Percentiles rank a stretch among this genome's conserved stretches.
Evolutionary conservation across 2,329 filamentous ascomycete genomes (phyloP).

Genomic region (Pyricularia pennisetigena): DNA sequence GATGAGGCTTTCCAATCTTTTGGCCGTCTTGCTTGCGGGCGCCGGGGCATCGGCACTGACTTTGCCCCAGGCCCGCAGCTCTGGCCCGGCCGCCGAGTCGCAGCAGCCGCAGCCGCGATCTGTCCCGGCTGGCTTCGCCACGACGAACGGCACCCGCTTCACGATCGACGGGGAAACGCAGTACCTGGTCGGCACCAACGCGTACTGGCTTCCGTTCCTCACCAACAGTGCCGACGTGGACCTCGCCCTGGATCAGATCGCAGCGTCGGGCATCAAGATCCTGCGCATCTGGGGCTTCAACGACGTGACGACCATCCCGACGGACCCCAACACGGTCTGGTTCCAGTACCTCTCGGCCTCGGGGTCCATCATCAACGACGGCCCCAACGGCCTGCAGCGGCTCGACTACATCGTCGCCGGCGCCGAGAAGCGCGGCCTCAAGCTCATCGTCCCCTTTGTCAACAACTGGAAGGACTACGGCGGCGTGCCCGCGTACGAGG

Average conservation of each 20-base stretch:
- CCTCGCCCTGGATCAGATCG: slow-evolving; percentile 35
- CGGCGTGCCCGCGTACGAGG: slow-evolving; percentile 49
- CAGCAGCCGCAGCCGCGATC: background rate
- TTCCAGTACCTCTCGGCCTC: slow-evolving; percentile 42
- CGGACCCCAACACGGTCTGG: slow-evolving; percentile 28
- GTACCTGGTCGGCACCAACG: slow-evolving; percentile 44
- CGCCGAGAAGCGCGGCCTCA: slow-evolving; percentile 49
- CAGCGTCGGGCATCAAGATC: slow-evolving; percentile 42
- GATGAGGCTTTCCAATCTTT: background rate
- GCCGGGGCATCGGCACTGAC: background rate
- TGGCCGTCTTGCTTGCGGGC: background rate
- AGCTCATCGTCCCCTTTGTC: slow-evolving; percentile 55
- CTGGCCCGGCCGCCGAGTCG: background rate
- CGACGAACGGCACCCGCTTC: slow-evolving; percentile 19
- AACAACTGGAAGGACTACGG: slow-evolving; percentile 62
- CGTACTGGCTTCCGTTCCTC: slow-evolving; percentile 44
- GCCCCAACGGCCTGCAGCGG: slow-evolving; percentile 49
- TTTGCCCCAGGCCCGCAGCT: background rate
- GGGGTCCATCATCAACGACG: slow-evolving; percentile 51
- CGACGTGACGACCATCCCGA: slow-evolving; percentile 36
- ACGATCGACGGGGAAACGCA: slow-evolving; percentile 30
- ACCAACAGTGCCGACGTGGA: slow-evolving; percentile 46
- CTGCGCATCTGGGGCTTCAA: slow-evolving; percentile 55
- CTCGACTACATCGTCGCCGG: slow-evolving; percentile 54
- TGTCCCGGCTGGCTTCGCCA: slow-evolving; percentile 6